Evolutionary conservation across 345 rosid species (phyloP).

Genomic region (Garcia nutans): DNA sequence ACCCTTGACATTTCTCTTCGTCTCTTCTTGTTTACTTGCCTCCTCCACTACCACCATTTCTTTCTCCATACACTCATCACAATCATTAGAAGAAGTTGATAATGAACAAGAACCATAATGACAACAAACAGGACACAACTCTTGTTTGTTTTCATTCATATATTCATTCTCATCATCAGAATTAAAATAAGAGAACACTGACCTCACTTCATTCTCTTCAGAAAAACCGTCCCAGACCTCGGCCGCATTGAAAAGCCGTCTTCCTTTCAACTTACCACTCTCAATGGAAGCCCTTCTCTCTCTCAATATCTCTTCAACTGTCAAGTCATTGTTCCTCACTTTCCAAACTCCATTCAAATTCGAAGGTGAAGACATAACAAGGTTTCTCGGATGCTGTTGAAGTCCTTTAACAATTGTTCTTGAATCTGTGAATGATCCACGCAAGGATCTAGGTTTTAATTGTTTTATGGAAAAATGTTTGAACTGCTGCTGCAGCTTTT

Average conservation of each 20-base stretch:
- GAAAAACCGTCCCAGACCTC: constrained; percentile 3
- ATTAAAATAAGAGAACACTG: constrained; percentile 9
- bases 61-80: constrained; percentile 19
- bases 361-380: constrained; percentile 42
- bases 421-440: constrained; percentile 30
- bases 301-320: constrained; percentile 29
- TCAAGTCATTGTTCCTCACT: constrained; percentile 40
- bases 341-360: constrained; percentile 32
- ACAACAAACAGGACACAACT: neutral
- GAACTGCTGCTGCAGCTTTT: constrained; percentile 27
- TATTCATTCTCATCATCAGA: constrained; percentile 20
- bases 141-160: neutral
- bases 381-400: constrained; percentile 42
- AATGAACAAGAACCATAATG: neutral
- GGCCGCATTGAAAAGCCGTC: constrained; percentile 32
- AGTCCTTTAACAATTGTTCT: constrained; percentile 22
- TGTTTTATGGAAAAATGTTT: constrained; percentile 35
- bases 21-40: neutral
- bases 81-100: constrained; percentile 12
- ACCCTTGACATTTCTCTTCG: neutral
- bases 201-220: constrained; percentile 13
- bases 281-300: constrained; percentile 47
- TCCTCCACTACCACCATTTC: neutral
- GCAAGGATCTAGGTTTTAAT: constrained; percentile 23
- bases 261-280: constrained; percentile 42